Evolutionary conservation across 208 protist genomes (phyloP).

Genomic region (Trypanosoma vivax): DNA sequence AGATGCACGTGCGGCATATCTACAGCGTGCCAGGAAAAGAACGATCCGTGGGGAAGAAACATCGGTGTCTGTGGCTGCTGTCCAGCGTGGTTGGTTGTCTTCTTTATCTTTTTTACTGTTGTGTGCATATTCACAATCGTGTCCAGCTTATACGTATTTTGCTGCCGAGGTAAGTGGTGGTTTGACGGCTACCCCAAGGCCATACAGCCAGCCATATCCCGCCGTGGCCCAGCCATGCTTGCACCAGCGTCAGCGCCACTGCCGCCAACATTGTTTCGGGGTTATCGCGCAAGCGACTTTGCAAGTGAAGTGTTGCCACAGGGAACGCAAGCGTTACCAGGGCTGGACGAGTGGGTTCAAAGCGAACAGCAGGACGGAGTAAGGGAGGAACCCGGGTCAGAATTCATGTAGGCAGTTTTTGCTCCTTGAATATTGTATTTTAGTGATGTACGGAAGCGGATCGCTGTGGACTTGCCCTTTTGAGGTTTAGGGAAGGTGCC

Average conservation of each 20-base stretch:
- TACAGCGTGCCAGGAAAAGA: slow-evolving; percentile 2
- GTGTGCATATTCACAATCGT: slow-evolving; percentile 18
- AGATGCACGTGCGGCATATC: slow-evolving; percentile 14
- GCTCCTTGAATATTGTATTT: too few relatives aligned
- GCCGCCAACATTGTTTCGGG: slow-evolving; percentile 51
- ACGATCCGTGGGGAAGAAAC: slow-evolving; percentile 32
- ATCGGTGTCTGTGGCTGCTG: slow-evolving; percentile 68
- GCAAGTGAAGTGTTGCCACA: slow-evolving; percentile 12
- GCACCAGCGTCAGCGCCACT: slow-evolving; percentile 30
- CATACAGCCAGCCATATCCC: slow-evolving; percentile 29
- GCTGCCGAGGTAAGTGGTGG: slow-evolving; percentile 49
- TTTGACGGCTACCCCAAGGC: slow-evolving; percentile 45
- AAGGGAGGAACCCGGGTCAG: too few relatives aligned
- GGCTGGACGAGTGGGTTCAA: too few relatives aligned
- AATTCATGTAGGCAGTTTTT: too few relatives aligned
- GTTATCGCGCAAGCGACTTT: slow-evolving; percentile 44
- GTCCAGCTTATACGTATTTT: slow-evolving; percentile 23
- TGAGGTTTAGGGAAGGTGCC: too few relatives aligned
- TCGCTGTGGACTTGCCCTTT: too few relatives aligned
- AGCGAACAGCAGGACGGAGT: too few relatives aligned
- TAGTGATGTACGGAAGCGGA: too few relatives aligned
- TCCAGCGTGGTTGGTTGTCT: slow-evolving; percentile 37
- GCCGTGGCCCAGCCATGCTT: slow-evolving; percentile 26
- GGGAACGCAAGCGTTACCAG: too few relatives aligned
- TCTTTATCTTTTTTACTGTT: slow-evolving; percentile 24